A percentile compares a stretch with the other conserved stretches of the same genome.
phyloP scores from a whole-genome alignment of 768 basidiomycete genomes.

The Termitomyces sp. region DNA sequence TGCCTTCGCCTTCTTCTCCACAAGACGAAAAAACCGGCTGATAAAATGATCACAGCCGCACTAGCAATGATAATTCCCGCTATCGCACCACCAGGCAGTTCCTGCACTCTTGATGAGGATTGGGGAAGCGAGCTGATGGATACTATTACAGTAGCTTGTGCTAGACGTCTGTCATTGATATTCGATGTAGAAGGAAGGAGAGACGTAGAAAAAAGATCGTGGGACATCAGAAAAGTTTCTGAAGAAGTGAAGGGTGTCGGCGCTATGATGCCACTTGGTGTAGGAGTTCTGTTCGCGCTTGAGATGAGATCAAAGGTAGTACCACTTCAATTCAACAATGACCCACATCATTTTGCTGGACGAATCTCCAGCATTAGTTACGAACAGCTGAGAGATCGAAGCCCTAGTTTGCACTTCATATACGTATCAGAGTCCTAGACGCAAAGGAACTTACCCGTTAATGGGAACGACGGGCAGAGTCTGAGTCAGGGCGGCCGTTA shows the following conservation, averaged over 20 bases:
- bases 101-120: not conserved
- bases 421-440: not conserved
- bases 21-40: constrained; percentile 1
- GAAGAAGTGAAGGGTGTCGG: constrained; percentile 7
- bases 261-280: constrained; percentile 8
- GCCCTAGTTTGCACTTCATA: not conserved
- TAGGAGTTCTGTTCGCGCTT: not conserved
- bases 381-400: constrained; percentile 1
- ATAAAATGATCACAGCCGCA: not conserved
- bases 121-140: not conserved
- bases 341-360: constrained; percentile 2
- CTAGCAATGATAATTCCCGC: constrained; percentile 11
- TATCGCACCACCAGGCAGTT: constrained; percentile 8
- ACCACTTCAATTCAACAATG: not conserved
- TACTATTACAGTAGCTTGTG: not conserved
- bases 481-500: constrained; percentile 6
- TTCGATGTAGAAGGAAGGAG: not conserved
- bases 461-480: constrained; percentile 2
- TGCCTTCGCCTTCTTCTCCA: not conserved
- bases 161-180: not conserved
- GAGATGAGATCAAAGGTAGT: not conserved
- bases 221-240: no score
- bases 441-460: constrained; percentile 1
- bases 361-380: not conserved
- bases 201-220: not conserved